phyloP scores from a whole-genome alignment of 2,329 filamentous ascomycete species.

The Mycocentrospora acerina region DNA sequence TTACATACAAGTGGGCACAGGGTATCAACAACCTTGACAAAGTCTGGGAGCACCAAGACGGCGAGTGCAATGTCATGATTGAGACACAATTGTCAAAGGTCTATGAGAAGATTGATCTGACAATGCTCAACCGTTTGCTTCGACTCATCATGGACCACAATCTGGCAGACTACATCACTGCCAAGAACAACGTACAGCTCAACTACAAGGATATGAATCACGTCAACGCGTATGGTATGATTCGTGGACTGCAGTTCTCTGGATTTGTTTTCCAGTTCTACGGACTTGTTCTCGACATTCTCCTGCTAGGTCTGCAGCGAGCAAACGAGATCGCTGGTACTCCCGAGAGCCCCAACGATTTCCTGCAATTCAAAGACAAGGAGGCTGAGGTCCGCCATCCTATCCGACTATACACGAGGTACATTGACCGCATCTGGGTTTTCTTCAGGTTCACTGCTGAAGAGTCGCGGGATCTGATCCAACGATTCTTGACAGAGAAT shows the following conservation, averaged over 20 bases:
- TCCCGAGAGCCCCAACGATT: constrained; percentile 92
- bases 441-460: constrained; percentile 93
- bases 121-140: constrained; percentile 87
- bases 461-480: constrained; percentile 92
- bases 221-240: constrained; percentile 98
- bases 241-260: constrained; percentile 95
- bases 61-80: constrained; percentile 98
- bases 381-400: constrained; percentile 92
- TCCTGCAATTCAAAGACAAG: constrained; percentile 92
- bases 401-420: constrained; percentile 95
- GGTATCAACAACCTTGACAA: constrained; percentile 97
- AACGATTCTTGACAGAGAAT: constrained; percentile 96
- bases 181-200: constrained; percentile 98
- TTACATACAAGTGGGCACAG: constrained; percentile 99
- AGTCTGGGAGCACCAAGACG: constrained; percentile 91
- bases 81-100: constrained; percentile 99
- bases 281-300: constrained; percentile 87
- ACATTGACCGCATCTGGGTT: constrained; percentile 98
- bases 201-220: constrained; percentile 99
- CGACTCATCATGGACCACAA: constrained; percentile 99
- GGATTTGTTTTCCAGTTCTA: constrained; percentile 99
- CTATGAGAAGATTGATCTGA: constrained; percentile 98
- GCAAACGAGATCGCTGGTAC: constrained; percentile 98
- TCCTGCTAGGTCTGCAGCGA: constrained; percentile 88
- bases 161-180: constrained; percentile 96